Percentiles rank a stretch among this genome's conserved stretches.
These are phyloP conservation scores for Alternaria arbusti DNA, from an alignment of 2,329 filamentous ascomycete species.

Conservation along the genomic window DNA sequence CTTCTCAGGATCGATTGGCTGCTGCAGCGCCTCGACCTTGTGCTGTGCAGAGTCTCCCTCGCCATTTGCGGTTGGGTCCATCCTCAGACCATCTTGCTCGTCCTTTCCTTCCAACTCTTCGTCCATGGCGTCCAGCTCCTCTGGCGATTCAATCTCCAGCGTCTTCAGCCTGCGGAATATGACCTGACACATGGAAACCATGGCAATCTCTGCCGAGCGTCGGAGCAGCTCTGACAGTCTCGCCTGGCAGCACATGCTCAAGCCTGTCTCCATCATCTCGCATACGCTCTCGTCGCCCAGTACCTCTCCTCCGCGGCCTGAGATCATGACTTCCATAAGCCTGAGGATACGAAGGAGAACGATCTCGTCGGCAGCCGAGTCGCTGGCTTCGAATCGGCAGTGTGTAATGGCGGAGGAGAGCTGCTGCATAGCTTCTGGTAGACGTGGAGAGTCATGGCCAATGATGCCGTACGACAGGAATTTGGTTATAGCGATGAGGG, in stretches of 20 bases:
- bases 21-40: constrained; percentile 45
- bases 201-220: constrained; percentile 90
- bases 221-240: constrained; percentile 89
- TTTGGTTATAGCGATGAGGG: constrained; percentile 91
- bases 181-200: constrained; percentile 99
- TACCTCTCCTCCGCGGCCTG: constrained; percentile 87
- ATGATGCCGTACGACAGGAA: constrained; percentile 96
- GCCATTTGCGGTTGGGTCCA: constrained; percentile 78
- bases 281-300: constrained; percentile 98
- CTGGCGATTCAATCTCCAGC: constrained; percentile 76
- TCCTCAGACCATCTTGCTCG: constrained; percentile 75
- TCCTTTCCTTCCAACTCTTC: constrained; percentile 68
- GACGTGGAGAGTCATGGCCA: constrained; percentile 80
- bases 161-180: constrained; percentile 94
- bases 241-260: constrained; percentile 96
- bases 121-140: constrained; percentile 70
- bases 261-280: constrained; percentile 98
- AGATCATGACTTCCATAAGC: constrained; percentile 98
- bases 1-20: constrained; percentile 41
- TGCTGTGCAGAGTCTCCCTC: constrained; percentile 55
- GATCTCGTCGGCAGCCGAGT: constrained; percentile 92
- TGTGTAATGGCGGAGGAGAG: constrained; percentile 95
- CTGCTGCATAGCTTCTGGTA: constrained; percentile 90
- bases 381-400: constrained; percentile 95
- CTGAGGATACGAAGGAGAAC: constrained; percentile 93